Evolutionary conservation across 1,284 basidiomycete genomes (phyloP), one percentile per base, ranked within the genome.

Genomic region (Cystobasidiaceae sp.): DNA sequence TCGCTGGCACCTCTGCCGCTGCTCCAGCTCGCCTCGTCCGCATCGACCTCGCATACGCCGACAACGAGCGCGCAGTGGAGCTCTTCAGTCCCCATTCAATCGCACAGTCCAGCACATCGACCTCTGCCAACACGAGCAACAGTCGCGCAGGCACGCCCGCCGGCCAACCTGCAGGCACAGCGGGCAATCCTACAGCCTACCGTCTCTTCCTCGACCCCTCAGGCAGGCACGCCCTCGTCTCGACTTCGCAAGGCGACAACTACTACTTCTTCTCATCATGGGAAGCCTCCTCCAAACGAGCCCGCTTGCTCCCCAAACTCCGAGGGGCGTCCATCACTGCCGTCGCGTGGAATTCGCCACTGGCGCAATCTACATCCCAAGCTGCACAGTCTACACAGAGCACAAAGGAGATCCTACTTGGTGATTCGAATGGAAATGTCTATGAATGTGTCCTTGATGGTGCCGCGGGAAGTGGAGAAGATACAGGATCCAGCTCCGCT

Each of bases 311-410:
- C 49, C 86, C 90, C 73, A 83, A 84, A 19, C 86, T 93, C 75
- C 87, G 90, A 75, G 88, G 93, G 80, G 81, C 90, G 71, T 68
- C 75, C 51, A 86, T 97, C 69, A 90, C 93, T 73, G 87, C 90
- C 68, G 82, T 97, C n/a, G 90, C 90, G 0, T 97, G 94, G 94
- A 92, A 93, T 72, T 79, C 86, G n/a, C 82, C 83, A 17, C 83
- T 85, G 1, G 80, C 84, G 0, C 66, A 59, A 28, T 54, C 64
- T 6, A 64, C 39, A 2, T 52, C 57, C 9, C 50, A 66, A 11
- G 60, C 58, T 8, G 41, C 66, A 21, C 79, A 83, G 0, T 81
- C 85, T 70, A 81, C 83, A 13, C 86, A 85, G 1, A 88, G 87
- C 9, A 92, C 90, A 0, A 81, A 85, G 43, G 90, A 93, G 76